Percentiles rank a stretch among this genome's conserved stretches.
These are phyloP conservation scores for Orbilia brochopaga DNA, from an alignment of 2,329 filamentous ascomycete species.

Conservation along the genomic window DNA sequence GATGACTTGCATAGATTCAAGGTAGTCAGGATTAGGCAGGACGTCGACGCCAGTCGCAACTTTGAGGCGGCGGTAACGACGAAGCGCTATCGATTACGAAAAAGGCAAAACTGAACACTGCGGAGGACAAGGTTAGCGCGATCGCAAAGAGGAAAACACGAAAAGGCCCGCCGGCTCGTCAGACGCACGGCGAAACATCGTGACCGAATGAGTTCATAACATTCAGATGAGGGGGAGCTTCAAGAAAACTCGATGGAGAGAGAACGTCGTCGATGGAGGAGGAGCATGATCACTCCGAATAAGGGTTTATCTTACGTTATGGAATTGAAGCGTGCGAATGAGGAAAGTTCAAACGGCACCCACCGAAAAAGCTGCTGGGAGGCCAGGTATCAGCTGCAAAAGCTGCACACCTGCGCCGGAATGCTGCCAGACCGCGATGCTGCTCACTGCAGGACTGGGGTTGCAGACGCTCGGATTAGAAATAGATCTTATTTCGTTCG, in stretches of 20 bases:
- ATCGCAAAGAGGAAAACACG: not conserved
- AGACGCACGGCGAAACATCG: not conserved
- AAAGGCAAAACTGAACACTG: constrained; percentile 15
- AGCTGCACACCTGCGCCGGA: constrained; percentile 20
- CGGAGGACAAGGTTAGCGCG: constrained; percentile 25
- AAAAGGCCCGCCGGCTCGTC: not conserved
- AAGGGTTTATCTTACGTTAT: constrained; percentile 51
- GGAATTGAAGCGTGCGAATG: constrained; percentile 27
- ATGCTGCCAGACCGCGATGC: not conserved
- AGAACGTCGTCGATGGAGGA: constrained; percentile 11
- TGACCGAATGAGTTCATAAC: constrained; percentile 11
- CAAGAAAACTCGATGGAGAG: constrained; percentile 45
- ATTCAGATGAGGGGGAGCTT: constrained; percentile 26
- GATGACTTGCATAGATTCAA: constrained; percentile 14
- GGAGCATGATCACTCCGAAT: constrained; percentile 49
- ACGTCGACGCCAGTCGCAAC: constrained; percentile 19
- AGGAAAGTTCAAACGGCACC: constrained; percentile 36
- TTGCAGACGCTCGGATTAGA: constrained; percentile 20
- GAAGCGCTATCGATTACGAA: constrained; percentile 48
- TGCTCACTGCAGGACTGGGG: constrained; percentile 1
- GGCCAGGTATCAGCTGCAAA: constrained; percentile 25
- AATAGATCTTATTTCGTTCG: constrained; percentile 41
- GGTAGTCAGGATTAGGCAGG: constrained; percentile 45
- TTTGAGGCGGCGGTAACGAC: constrained; percentile 23
- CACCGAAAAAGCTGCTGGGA: constrained; percentile 17